These are phyloP conservation scores for Hydrangea macrophylla DNA, from an alignment of 148 eudicot species.

Conservation along the genomic window DNA sequence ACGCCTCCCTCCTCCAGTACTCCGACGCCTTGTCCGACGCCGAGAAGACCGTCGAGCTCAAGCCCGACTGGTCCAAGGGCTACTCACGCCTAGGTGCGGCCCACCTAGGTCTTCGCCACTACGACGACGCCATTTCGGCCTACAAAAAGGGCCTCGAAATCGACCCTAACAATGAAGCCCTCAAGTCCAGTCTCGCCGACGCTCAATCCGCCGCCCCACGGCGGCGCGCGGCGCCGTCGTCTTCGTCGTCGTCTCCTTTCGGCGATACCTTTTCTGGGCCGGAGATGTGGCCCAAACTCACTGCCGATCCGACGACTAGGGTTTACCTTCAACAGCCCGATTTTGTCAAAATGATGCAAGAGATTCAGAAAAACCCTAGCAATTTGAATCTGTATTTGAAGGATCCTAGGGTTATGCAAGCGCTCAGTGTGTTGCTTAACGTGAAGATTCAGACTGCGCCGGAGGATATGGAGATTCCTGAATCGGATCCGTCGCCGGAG, in stretches of 20 bases:
- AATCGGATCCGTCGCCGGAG: conserved; percentile 23
- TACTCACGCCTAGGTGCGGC: conserved; percentile 88
- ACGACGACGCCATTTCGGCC: conserved; percentile 51
- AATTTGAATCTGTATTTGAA: conserved; percentile 79
- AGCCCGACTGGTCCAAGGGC: conserved; percentile 80
- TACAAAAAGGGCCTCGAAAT: conserved; percentile 74
- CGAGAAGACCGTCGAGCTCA: conserved; percentile 69
- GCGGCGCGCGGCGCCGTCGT: conserved; percentile 3
- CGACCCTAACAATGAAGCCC: conserved; percentile 69
- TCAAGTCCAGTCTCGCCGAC: conserved; percentile 68
- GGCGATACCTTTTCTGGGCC: conserved; percentile 86
- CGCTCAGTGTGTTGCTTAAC: conserved; percentile 70
- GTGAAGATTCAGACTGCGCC: conserved; percentile 45
- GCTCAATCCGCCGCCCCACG: conserved; percentile 40
- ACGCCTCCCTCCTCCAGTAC: conserved; percentile 63
- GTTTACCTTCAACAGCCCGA: conserved; percentile 65
- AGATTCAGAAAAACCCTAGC: conserved; percentile 73
- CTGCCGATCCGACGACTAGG: conserved; percentile 71
- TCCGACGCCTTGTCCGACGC: conserved; percentile 75
- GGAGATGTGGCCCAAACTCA: conserved; percentile 93
- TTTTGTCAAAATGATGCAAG: conserved; percentile 86
- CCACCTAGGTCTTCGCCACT: conserved; percentile 43
- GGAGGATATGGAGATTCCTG: conserved; percentile 30
- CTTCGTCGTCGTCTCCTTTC: conserved; percentile 38
- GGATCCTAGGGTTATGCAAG: conserved; percentile 96